Evolutionary conservation across 768 basidiomycete species (phyloP).

Genomic region (Leccinum ochraceum): DNA sequence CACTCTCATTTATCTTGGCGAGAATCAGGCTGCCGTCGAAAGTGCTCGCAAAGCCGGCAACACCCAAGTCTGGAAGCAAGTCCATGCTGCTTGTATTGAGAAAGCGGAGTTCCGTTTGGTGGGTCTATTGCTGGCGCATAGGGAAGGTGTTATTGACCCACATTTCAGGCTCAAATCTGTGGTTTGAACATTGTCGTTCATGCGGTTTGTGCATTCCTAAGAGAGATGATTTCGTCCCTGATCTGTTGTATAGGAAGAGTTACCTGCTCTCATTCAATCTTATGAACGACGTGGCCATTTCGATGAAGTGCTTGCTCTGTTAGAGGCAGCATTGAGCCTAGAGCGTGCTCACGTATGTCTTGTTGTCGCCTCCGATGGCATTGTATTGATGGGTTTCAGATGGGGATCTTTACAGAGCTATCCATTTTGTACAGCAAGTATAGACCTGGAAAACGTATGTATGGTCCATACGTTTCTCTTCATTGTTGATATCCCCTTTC

Average conservation of each 20-base stretch:
- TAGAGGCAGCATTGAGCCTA: slow-evolving; percentile 94
- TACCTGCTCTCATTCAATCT: slow-evolving; percentile 67
- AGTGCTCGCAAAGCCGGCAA: slow-evolving; percentile 99
- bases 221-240: slow-evolving; percentile 9
- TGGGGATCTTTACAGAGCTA: slow-evolving; percentile 98
- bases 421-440: slow-evolving; percentile 94
- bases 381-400: slow-evolving; percentile 41
- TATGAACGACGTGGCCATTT: slow-evolving; percentile 94
- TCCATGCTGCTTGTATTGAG: slow-evolving; percentile 97
- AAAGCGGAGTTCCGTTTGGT: slow-evolving; percentile 94
- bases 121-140: slow-evolving; percentile 19
- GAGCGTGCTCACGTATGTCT: slow-evolving; percentile 85
- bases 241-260: slow-evolving; percentile 60
- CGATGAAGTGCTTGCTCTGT: slow-evolving; percentile 85
- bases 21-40: slow-evolving; percentile 98
- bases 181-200: slow-evolving; percentile 98
- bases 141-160: slow-evolving; percentile 8
- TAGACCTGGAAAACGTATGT: slow-evolving; percentile 85
- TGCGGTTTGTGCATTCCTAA: slow-evolving; percentile 44
- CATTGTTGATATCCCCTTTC: slow-evolving; percentile 9
- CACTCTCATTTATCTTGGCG: slow-evolving; percentile 96
- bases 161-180: slow-evolving; percentile 86
- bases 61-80: slow-evolving; percentile 99
- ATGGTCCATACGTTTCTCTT: background rate
- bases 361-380: background rate